phyloP scores from a whole-genome alignment of 2,329 filamentous ascomycete genomes.

The Cryphonectria carpinicola region DNA sequence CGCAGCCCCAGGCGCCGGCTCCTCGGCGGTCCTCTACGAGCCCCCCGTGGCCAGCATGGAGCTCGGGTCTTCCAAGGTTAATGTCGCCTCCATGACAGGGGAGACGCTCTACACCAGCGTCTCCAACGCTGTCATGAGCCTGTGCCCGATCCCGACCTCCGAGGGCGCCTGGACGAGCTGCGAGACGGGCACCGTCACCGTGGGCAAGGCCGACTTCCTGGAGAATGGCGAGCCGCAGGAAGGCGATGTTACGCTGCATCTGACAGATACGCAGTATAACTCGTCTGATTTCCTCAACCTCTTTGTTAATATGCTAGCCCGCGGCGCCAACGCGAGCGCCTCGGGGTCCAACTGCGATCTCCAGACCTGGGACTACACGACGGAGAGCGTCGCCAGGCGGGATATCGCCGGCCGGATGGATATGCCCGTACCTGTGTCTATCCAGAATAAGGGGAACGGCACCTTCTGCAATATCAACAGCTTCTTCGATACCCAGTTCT shows the following conservation, averaged over 20 bases:
- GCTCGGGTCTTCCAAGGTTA: not conserved
- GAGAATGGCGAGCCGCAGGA: not conserved
- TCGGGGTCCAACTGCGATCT: not conserved
- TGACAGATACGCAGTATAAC: not conserved
- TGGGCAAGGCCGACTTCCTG: not conserved
- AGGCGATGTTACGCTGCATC: not conserved
- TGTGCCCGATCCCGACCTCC: not conserved
- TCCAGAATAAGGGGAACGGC: not conserved
- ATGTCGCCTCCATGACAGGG: not conserved
- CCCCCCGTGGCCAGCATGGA: not conserved
- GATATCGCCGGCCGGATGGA: not conserved
- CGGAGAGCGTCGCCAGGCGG: not conserved
- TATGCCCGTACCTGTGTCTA: not conserved
- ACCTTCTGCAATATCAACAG: conserved; percentile 5
- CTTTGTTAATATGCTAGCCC: not conserved
- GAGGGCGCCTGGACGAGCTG: not conserved
- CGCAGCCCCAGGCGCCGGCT: not conserved
- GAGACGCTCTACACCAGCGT: not conserved
- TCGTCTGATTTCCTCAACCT: not conserved
- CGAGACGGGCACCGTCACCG: not conserved
- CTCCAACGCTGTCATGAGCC: not conserved
- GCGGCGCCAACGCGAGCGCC: not conserved
- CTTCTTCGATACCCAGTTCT: conserved; percentile 7
- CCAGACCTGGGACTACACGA: not conserved
- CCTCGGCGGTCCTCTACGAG: not conserved